A percentile compares a stretch with the other conserved stretches of the same genome.
These are phyloP conservation scores for Coniochaeta prunicola DNA, from an alignment of 2,329 filamentous ascomycete genomes.

Conservation along the genomic window DNA sequence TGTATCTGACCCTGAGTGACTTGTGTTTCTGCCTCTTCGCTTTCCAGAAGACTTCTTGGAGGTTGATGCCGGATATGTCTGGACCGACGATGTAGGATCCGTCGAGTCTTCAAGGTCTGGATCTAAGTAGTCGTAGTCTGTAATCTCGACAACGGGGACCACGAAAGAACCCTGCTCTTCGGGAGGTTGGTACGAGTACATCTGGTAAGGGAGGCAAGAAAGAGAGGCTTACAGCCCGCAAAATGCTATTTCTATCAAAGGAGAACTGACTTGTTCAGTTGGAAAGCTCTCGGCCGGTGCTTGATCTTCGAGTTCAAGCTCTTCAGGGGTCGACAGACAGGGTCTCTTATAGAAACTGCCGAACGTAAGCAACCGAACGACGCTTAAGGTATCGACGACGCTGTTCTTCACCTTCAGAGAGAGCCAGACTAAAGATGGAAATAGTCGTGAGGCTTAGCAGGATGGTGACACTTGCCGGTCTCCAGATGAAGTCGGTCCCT, in stretches of 20 bases:
- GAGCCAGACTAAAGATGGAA: conserved; percentile 13
- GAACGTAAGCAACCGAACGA: neutral
- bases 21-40: neutral
- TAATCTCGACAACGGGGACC: conserved; percentile 6
- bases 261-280: neutral
- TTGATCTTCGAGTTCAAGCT: neutral
- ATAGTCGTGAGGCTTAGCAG: conserved; percentile 13
- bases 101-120: conserved; percentile 1
- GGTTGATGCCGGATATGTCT: neutral
- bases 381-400: neutral
- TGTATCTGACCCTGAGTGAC: conserved; percentile 21
- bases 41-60: neutral
- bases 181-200: conserved; percentile 18
- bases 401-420: conserved; percentile 5
- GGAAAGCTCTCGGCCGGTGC: neutral
- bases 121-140: conserved; percentile 5
- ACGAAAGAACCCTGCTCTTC: conserved; percentile 12
- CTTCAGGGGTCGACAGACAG: neutral
- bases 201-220: conserved; percentile 10
- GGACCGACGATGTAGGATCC: neutral
- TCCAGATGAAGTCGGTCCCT: conserved; percentile 2
- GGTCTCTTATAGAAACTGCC: conserved; percentile 11
- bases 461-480: conserved; percentile 3
- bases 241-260: conserved; percentile 3
- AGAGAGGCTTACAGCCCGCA: conserved; percentile 12